Percentiles rank a stretch among this genome's conserved stretches.
phyloP scores from a whole-genome alignment of 805 yeast genomes.

The Saccharomyces kudriavzevii region DNA sequence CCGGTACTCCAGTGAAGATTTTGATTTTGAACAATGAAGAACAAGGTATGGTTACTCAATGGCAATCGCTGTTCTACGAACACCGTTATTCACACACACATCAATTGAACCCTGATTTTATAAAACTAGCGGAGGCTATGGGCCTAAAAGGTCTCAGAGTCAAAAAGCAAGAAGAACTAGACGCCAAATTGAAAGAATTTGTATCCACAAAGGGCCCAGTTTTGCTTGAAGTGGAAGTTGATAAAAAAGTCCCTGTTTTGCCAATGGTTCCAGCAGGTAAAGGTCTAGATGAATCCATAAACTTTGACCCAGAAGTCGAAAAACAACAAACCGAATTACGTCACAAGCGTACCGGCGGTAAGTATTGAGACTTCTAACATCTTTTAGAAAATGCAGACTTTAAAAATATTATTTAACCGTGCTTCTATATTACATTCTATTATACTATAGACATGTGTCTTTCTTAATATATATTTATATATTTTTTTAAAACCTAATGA shows the following conservation, averaged over 20 bases:
- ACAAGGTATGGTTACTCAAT: conserved; percentile 99
- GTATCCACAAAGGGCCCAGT: conserved; percentile 77
- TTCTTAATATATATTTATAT: not conserved
- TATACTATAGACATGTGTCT: not conserved
- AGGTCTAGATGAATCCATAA: conserved; percentile 86
- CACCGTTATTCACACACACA: conserved; percentile 98
- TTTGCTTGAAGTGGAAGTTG: conserved; percentile 82
- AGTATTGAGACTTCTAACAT: conserved; percentile 35
- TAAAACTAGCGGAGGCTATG: conserved; percentile 91
- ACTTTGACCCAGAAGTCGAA: conserved; percentile 78
- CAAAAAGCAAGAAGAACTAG: conserved; percentile 57
- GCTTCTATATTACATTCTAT: not conserved
- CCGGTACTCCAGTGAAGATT: conserved; percentile 81
- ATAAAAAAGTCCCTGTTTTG: conserved; percentile 84
- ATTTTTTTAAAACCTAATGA: not conserved
- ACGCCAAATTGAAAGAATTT: conserved; percentile 53
- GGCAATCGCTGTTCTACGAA: conserved; percentile 97
- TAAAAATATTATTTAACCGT: not conserved
- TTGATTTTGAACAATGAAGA: conserved; percentile 92
- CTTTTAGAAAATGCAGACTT: not conserved
- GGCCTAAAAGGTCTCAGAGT: conserved; percentile 78
- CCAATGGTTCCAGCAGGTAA: conserved; percentile 98
- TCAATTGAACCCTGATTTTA: conserved; percentile 88
- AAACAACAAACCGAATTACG: conserved; percentile 60
- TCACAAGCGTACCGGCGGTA: conserved; percentile 64